A percentile compares a stretch with the other conserved stretches of the same genome.
These are phyloP conservation scores for Hanseniaspora nectarophila DNA, from an alignment of 805 yeast genomes.

Conservation along the genomic window DNA sequence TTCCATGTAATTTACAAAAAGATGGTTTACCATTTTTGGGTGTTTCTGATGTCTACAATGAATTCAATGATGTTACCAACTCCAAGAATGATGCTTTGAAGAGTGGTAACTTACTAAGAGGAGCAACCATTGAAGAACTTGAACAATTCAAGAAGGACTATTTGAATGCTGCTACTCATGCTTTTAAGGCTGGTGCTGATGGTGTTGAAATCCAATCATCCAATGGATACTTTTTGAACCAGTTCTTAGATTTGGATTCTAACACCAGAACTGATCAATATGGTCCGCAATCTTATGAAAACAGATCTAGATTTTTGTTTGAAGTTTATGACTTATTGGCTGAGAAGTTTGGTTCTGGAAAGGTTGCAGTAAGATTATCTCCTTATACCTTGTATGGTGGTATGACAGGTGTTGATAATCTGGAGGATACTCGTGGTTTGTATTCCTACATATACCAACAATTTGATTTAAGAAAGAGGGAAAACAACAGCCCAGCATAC, in stretches of 20 bases:
- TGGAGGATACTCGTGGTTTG: slow-evolving; percentile 31
- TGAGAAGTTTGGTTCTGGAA: slow-evolving; percentile 41
- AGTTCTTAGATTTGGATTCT: slow-evolving; percentile 40
- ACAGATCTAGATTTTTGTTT: slow-evolving; percentile 35
- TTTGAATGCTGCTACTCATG: slow-evolving; percentile 35
- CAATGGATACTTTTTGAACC: slow-evolving; percentile 51
- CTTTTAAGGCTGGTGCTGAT: slow-evolving; percentile 35
- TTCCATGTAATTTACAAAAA: slow-evolving; percentile 29
- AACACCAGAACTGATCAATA: slow-evolving; percentile 41
- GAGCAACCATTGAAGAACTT: slow-evolving; percentile 27
- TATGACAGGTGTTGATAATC: slow-evolving; percentile 29
- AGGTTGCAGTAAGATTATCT: slow-evolving; percentile 38
- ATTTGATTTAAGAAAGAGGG: slow-evolving; percentile 30
- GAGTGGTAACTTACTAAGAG: slow-evolving; percentile 26
- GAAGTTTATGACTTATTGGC: slow-evolving; percentile 41
- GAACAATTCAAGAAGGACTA: slow-evolving; percentile 32
- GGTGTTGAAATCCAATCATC: slow-evolving; percentile 59
- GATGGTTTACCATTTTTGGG: slow-evolving; percentile 33
- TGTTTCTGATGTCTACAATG: slow-evolving; percentile 29
- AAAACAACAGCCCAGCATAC: slow-evolving; percentile 32
- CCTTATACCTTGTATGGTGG: slow-evolving; percentile 35
- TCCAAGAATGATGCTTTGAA: slow-evolving; percentile 24
- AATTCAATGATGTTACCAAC: slow-evolving; percentile 25
- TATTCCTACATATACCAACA: slow-evolving; percentile 32
- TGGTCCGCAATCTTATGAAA: slow-evolving; percentile 40